Evolutionary conservation across 2,329 filamentous ascomycete genomes (phyloP).

Genomic region (Fusarium gaditjirri): DNA sequence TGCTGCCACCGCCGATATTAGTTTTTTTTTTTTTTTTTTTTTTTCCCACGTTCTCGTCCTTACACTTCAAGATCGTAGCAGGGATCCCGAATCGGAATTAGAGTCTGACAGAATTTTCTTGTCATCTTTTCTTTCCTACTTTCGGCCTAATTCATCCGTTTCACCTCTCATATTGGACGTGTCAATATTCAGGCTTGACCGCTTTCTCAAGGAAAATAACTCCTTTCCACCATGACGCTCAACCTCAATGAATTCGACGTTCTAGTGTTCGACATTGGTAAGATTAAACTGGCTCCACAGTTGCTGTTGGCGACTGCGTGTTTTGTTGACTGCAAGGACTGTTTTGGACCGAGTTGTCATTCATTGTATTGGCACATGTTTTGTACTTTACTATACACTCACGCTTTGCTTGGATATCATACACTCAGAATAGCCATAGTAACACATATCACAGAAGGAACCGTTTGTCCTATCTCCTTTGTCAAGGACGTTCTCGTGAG

Average conservation of each 20-base stretch:
- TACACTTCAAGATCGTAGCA: slow-evolving; percentile 23
- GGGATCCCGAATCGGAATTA: slow-evolving; percentile 19
- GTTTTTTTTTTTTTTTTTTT: slow-evolving; percentile 3
- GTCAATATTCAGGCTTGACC: slow-evolving; percentile 30
- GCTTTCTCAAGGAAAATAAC: slow-evolving; percentile 26
- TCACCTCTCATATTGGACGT: slow-evolving; percentile 17
- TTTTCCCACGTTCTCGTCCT: not conserved
- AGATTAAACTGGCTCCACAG: slow-evolving; percentile 27
- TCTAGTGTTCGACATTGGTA: slow-evolving; percentile 53
- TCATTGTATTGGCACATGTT: slow-evolving; percentile 3
- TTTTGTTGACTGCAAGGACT: not conserved
- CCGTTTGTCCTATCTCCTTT: slow-evolving; percentile 84
- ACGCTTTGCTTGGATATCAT: slow-evolving; percentile 7
- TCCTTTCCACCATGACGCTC: slow-evolving; percentile 33
- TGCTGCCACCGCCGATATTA: slow-evolving; percentile 24
- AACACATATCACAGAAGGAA: slow-evolving; percentile 70
- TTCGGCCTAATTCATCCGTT: slow-evolving; percentile 2
- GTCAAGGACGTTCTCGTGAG: slow-evolving; percentile 86
- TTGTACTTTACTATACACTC: slow-evolving; percentile 9
- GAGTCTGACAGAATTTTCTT: slow-evolving; percentile 8
- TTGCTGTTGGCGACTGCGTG: slow-evolving; percentile 7
- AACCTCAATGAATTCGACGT: slow-evolving; percentile 47
- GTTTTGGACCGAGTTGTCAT: slow-evolving; percentile 5
- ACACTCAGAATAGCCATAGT: slow-evolving; percentile 33
- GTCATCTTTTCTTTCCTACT: not conserved